phyloP scores from a whole-genome alignment of 1,284 basidiomycete species.

The Fistulina hepatica region DNA sequence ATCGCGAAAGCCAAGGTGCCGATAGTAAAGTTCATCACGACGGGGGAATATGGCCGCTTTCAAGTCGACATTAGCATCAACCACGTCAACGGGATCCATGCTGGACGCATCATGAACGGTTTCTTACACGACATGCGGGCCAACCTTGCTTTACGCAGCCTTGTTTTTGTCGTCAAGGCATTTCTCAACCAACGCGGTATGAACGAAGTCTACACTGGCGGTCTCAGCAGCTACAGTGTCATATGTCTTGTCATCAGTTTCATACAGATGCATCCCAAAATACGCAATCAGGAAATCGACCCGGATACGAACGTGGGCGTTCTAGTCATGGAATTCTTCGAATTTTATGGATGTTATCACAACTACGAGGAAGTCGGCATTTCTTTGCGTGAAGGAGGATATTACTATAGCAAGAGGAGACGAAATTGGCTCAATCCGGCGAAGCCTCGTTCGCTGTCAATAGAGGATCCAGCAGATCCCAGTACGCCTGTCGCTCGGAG shows the following conservation, averaged over 20 bases:
- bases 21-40: slow-evolving; percentile 86
- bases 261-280: slow-evolving; percentile 94
- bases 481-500: slow-evolving; percentile 39
- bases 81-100: slow-evolving; percentile 75
- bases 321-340: slow-evolving; percentile 91
- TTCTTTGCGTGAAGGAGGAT: slow-evolving; percentile 75
- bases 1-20: slow-evolving; percentile 88
- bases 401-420: slow-evolving; percentile 71
- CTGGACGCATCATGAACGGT: slow-evolving; percentile 73
- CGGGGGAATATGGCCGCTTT: slow-evolving; percentile 57
- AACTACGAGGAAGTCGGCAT: slow-evolving; percentile 90
- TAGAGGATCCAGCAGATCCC: slow-evolving; percentile 92
- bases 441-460: slow-evolving; percentile 59
- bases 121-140: slow-evolving; percentile 64
- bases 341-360: slow-evolving; percentile 89
- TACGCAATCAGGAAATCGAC: slow-evolving; percentile 81
- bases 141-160: slow-evolving; percentile 53
- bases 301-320: slow-evolving; percentile 84
- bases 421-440: slow-evolving; percentile 69
- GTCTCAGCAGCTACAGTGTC: slow-evolving; percentile 89
- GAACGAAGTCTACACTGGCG: slow-evolving; percentile 97
- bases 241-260: slow-evolving; percentile 91
- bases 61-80: slow-evolving; percentile 89
- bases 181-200: slow-evolving; percentile 85
- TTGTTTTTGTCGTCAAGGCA: slow-evolving; percentile 83